Evolutionary conservation across 441 rosid genomes (phyloP), one percentile per base, ranked within the genome.

Genomic region (Adansonia grandidieri): DNA sequence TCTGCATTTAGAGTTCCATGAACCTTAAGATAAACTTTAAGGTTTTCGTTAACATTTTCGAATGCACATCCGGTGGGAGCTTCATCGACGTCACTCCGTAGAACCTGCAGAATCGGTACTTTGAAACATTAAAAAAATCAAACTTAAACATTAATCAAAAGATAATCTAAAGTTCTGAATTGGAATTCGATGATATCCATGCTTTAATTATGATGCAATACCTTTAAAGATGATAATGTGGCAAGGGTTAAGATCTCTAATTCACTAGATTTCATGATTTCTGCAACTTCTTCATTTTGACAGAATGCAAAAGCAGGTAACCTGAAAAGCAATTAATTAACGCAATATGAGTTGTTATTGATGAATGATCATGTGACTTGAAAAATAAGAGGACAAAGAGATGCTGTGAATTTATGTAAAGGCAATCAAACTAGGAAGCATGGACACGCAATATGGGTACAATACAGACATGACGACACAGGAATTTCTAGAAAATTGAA

Each of bases 41-140:
- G 91, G 84, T 89, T 88, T 83, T 91, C 98, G 19, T 94, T 90
- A 13, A 94, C 96, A 6, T 89, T 91, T 89, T 92, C 95, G 57
- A 96, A 89, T 1, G 92, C 90, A 85, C 97, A 92, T 75, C 90
- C 91, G 53, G 82, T 81, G 8, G 98, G 98, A 73, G 96, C 93
- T 67, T 50, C 89, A 84, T 96, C 95, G 79, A 69, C 83, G 73
- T 87, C 94, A 48, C 88, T 86, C 68, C 83, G 75, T 71, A 94
- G 75, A 79, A 96, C 98, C 98, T 93, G 87, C 70, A 51, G 54
- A 74, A 5, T 47, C 20, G 9, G 13, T 44, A 65, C 24, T 74
- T 74, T 44, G 9, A 58, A 58, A 73, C 19, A n/a, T 58, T 58
- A 20, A 73, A 73, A 40, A 57, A 32, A 32, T 32, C 37, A 32